Evolutionary conservation across 2,329 filamentous ascomycete genomes (phyloP), one percentile per base, ranked within the genome.

Genomic region (Xylaria sp.): DNA sequence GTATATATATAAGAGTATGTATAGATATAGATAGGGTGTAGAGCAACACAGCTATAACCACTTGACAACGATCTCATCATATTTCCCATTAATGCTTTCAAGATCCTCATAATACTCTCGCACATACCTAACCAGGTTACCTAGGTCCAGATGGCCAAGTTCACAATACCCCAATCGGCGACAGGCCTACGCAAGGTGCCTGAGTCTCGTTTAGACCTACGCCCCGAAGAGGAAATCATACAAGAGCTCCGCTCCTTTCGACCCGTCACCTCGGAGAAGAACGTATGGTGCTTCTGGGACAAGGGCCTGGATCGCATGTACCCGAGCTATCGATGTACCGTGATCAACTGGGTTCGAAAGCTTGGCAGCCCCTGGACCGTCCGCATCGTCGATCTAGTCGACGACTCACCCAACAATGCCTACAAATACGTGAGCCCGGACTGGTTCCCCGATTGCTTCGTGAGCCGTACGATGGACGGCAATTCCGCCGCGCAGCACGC

Each of bases 261-360:
- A 2, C 73, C 77, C n/a, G 56, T 77, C 42, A 75, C 71, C 0
- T 77, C 76, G 0, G 78, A 80, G 54, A 79, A 77, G 64, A 82
- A 82, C 42, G 73, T 82, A 2, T 82, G 79, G 78, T 78, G 78
- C 1, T 79, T 79, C 59, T 82, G 79, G 79, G 74, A 81, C 57
- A 75, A 72, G 9, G 78, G 80, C 0, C 57, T 78, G 0, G 53
- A 69, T 3, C 59, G 61, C 7, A 79, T 80, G 73, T 78, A 76
- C 7, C 70, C 73, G 11, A 77, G 77, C 67, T 75, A 74, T 47
- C 72, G 73, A 43, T 69, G 71, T 23, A 81, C 78, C 25, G 72
- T 81, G 0, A 45, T 79, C 8, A 77, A 77, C 58, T 82, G 79
- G 80, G 76, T 79, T 14, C 74, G 77, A n/a, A 73, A 75, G 19